Evolutionary conservation across 108 stramenopile genomes (phyloP), one percentile per base, ranked within the genome.

Genomic region (Seminavis robusta): DNA sequence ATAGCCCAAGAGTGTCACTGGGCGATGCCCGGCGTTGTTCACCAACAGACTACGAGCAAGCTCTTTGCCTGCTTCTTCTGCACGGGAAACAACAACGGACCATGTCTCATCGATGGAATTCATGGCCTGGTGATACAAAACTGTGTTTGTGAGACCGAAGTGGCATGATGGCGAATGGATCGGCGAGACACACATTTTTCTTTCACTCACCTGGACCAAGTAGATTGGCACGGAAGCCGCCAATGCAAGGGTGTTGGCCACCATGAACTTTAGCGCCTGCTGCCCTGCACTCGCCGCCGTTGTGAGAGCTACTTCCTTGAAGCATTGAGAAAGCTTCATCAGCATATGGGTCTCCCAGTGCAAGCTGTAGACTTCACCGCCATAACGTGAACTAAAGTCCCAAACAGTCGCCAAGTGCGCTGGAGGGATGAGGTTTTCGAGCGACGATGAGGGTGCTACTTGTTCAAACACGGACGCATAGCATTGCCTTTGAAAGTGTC

Each of bases 1-100:
- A 62, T 82, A 98, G 25, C 98, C 98, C 16, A 95, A 62, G 24
- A 98, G 74, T 2, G 88, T 89, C 5, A 97, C 95, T 25, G 98
- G 98, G 19, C 96, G 75, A 26, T 80, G 79, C 1, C 97, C 97
- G 15, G 87, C 86, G 7, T 70, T 59, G 33, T 87, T 84, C 40
- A 84, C 76, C 11, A 94, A 65, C 7, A 98, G 61, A n/a, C 81
- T 86, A 41, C 77, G 74, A 6, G 95, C 97, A 23, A 98, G 71
- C 45, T 94, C 91, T 21, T 75, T 64, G 13, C 97, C 97, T 24
- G 95, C 95, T 56, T 84, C 67, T 46, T 94, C 84, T 1, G 97
- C 86, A 16, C 95, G 73, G 58, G 88, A 87, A 37, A 86, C 79
- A 31, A 90, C 94, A 29, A 96, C 65, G 3, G 85, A 79, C 94